These are phyloP conservation scores for Auriculariales sp. DNA, from an alignment of 768 basidiomycete species.

Conservation along the genomic window DNA sequence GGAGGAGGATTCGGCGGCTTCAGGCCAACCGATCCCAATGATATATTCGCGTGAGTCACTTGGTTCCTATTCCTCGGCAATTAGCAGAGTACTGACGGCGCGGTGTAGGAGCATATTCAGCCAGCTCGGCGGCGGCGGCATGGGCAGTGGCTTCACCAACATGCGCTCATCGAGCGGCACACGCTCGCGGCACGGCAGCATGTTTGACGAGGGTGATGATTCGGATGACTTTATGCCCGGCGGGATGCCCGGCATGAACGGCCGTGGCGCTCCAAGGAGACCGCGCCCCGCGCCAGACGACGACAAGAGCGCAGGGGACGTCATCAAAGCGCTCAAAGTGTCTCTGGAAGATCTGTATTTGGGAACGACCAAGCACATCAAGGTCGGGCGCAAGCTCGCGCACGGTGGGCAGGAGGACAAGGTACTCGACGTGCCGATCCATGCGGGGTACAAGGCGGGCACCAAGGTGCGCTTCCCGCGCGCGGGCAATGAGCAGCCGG, in stretches of 20 bases:
- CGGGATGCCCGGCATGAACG: constrained; percentile 44
- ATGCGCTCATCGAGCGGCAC: not conserved
- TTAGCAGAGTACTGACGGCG: constrained; percentile 1
- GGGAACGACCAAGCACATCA: constrained; percentile 78
- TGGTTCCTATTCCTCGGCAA: not conserved
- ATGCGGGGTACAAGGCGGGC: constrained; percentile 91
- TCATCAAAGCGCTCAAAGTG: constrained; percentile 70
- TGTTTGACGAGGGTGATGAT: constrained; percentile 28
- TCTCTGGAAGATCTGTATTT: constrained; percentile 75
- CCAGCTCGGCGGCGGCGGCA: constrained; percentile 19
- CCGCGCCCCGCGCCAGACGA: constrained; percentile 21
- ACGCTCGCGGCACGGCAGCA: constrained; percentile 13
- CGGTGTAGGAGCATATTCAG: constrained; percentile 35
- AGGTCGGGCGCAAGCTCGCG: constrained; percentile 62
- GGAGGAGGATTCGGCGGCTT: constrained; percentile 34
- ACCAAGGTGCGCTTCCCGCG: constrained; percentile 86
- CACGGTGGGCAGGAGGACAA: constrained; percentile 72
- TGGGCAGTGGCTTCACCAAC: constrained; percentile 9
- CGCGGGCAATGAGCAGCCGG: constrained; percentile 64
- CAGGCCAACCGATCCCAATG: constrained; percentile 67
- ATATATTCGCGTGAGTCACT: constrained; percentile 69
- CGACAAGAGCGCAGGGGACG: constrained; percentile 22
- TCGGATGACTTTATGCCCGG: constrained; percentile 36
- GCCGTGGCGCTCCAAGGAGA: too few species aligned
- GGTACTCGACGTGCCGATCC: constrained; percentile 63